phyloP scores from a whole-genome alignment of 306 rosid genomes.

The Luffa aegyptiaca region DNA sequence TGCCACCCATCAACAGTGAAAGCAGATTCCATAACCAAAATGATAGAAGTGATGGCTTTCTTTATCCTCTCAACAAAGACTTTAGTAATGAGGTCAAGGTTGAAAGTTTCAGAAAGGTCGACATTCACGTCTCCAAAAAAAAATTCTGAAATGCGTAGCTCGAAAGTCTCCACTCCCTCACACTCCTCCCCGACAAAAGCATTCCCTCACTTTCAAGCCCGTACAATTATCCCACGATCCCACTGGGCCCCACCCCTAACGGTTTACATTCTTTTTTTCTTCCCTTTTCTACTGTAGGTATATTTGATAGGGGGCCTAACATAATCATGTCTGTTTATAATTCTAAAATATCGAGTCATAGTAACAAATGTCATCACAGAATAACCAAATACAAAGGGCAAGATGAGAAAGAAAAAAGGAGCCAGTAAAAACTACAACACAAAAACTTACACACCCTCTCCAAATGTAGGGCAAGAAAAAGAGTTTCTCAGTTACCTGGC shows the following conservation, averaged over 20 bases:
- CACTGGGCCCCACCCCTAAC: too few relatives aligned
- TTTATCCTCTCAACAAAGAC: too few relatives aligned
- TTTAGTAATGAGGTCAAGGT: background rate
- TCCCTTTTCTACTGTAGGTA: too few relatives aligned
- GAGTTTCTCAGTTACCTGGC: constrained; percentile 51
- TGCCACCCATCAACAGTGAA: too few relatives aligned
- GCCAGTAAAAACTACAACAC: background rate
- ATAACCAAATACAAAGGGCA: background rate
- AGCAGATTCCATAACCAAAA: too few relatives aligned
- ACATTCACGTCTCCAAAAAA: background rate
- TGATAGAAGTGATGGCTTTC: too few relatives aligned
- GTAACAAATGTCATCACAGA: background rate
- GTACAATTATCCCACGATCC: too few relatives aligned
- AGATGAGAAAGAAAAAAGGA: background rate
- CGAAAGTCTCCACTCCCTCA: background rate
- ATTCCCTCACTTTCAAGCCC: too few relatives aligned
- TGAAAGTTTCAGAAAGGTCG: background rate
- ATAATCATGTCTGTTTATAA: too few relatives aligned
- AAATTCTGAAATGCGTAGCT: background rate
- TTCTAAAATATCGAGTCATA: background rate
- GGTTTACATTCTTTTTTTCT: too few relatives aligned
- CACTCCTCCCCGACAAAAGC: too few relatives aligned
- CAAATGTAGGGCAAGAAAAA: background rate
- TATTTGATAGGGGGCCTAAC: too few relatives aligned
- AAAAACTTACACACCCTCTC: background rate